phyloP scores from a whole-genome alignment of 225 moss, liverwort and hornwort species.

The Sphagnum contortum region DNA sequence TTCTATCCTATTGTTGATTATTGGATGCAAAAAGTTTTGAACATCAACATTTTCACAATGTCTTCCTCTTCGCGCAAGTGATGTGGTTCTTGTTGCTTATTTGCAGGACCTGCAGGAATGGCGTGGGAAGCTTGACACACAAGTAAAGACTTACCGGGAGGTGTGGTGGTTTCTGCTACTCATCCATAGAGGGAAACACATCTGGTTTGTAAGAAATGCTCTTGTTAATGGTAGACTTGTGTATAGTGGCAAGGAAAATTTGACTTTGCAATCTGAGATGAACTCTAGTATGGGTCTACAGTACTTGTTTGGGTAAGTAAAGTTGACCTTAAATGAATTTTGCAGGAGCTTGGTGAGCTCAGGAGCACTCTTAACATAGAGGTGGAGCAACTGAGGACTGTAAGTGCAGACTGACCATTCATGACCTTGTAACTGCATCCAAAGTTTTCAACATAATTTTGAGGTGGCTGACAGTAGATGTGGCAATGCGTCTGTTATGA shows the following conservation, averaged over 20 bases:
- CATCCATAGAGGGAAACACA: no score
- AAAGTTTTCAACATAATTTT: neutral
- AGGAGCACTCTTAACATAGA: conserved; percentile 57
- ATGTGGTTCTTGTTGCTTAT: neutral
- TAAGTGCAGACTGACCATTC: conserved; percentile 8
- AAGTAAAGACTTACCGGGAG: conserved; percentile 79
- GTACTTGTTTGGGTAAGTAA: no score
- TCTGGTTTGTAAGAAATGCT: neutral
- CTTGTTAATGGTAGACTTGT: neutral
- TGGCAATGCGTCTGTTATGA: no score
- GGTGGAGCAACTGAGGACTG: conserved; percentile 54
- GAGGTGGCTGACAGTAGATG: neutral
- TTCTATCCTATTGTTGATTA: neutral
- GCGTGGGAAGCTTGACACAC: conserved; percentile 68
- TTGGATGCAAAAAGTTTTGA: neutral
- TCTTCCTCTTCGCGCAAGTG: conserved; percentile 1
- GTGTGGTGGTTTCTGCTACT: conserved; percentile 12
- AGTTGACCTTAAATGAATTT: no score
- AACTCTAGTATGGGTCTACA: no score
- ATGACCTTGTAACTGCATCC: neutral
- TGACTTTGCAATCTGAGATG: no score
- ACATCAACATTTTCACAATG: neutral
- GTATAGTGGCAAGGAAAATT: neutral
- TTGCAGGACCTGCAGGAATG: conserved; percentile 79
- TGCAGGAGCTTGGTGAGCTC: conserved; percentile 60